Evolutionary conservation across 75 land plant species (phyloP).

Genomic region (Cupressus sempervirens): DNA sequence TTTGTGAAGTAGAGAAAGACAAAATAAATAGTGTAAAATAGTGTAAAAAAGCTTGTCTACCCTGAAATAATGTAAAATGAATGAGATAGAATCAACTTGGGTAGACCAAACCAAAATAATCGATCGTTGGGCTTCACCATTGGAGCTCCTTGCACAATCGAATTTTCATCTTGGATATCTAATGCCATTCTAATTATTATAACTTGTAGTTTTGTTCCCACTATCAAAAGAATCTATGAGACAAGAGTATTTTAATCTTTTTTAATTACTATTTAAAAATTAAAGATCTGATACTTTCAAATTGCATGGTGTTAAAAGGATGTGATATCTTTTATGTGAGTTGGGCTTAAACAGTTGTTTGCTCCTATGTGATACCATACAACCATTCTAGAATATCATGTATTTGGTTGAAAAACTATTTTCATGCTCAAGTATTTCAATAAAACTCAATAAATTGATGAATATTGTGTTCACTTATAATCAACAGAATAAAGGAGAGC

Average conservation of each 20-base stretch:
- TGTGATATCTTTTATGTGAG: too few relatives aligned
- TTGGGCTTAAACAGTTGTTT: too few relatives aligned
- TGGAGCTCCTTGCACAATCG: slow-evolving; percentile 63
- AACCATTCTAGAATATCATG: too few relatives aligned
- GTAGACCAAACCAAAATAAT: slow-evolving; percentile 82
- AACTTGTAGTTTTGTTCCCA: slow-evolving; percentile 85
- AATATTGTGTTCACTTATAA: slow-evolving; percentile 36
- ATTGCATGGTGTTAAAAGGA: too few relatives aligned
- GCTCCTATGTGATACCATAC: too few relatives aligned
- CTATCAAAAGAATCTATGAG: slow-evolving; percentile 59
- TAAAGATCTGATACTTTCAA: slow-evolving; percentile 13
- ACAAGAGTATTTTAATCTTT: background rate
- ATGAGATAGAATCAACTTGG: slow-evolving; percentile 63
- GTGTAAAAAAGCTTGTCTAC: slow-evolving; percentile 3
- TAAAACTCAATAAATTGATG: background rate
- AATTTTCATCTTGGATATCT: slow-evolving; percentile 49
- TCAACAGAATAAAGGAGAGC: slow-evolving; percentile 58
- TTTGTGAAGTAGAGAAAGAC: background rate
- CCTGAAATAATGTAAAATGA: slow-evolving; percentile 85
- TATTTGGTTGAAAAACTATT: too few relatives aligned
- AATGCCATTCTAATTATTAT: slow-evolving; percentile 70
- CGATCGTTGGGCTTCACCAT: slow-evolving; percentile 57
- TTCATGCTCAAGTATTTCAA: too few relatives aligned
- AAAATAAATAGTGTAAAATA: too few relatives aligned
- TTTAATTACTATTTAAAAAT: background rate